phyloP scores from a whole-genome alignment of 768 basidiomycete genomes.

The Mycena rebaudengoi region DNA sequence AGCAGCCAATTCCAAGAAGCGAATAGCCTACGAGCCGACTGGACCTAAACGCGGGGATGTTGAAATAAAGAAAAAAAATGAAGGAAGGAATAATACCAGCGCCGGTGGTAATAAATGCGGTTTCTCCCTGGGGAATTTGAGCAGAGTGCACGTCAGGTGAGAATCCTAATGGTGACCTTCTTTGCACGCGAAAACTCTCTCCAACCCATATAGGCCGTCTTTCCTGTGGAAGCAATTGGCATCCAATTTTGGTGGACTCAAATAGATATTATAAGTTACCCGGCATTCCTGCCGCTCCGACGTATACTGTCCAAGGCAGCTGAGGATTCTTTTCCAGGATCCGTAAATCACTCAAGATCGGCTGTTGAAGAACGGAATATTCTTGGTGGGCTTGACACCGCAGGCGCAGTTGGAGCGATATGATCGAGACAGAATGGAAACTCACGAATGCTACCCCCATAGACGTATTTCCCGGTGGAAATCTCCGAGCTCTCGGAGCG shows the following conservation, averaged over 20 bases:
- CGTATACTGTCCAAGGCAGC: slow-evolving; percentile 49
- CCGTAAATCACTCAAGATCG: slow-evolving; percentile 9
- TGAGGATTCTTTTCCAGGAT: slow-evolving; percentile 47
- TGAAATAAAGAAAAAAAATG: too few species aligned
- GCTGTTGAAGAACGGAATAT: slow-evolving; percentile 41
- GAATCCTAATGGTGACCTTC: slow-evolving; percentile 33
- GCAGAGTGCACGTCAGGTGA: too few species aligned
- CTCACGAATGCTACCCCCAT: slow-evolving; percentile 34
- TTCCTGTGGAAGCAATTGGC: slow-evolving; percentile 28
- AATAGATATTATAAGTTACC: slow-evolving; percentile 17
- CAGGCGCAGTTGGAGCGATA: too few species aligned
- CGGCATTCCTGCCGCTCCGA: slow-evolving; percentile 49
- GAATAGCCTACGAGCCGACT: slow-evolving; percentile 8
- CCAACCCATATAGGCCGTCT: slow-evolving; percentile 44
- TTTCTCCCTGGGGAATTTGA: background rate
- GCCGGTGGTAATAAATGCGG: slow-evolving; percentile 7
- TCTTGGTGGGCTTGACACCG: slow-evolving; percentile 49
- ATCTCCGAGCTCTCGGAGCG: slow-evolving; percentile 40
- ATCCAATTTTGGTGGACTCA: slow-evolving; percentile 3
- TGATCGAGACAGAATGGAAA: background rate
- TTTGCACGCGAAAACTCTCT: slow-evolving; percentile 38
- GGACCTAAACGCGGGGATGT: background rate
- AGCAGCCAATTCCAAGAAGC: background rate
- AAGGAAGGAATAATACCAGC: too few species aligned
- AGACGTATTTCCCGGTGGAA: slow-evolving; percentile 41